Evolutionary conservation across 768 basidiomycete species (phyloP), one percentile per base, ranked within the genome.

Genomic region (Boletus barrowsii): DNA sequence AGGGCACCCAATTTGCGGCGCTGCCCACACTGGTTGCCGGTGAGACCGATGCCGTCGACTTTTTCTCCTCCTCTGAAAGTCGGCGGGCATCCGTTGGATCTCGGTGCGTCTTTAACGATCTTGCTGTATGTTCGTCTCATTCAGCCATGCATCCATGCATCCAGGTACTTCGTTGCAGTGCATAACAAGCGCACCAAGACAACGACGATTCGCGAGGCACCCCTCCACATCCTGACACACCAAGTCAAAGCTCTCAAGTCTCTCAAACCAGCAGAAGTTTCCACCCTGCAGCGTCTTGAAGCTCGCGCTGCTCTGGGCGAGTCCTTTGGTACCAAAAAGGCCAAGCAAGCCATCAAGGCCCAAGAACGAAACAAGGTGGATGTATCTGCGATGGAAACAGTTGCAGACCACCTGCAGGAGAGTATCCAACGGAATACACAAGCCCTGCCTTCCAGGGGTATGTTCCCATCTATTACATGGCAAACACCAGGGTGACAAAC

Each of bases 261-360:
- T 33, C 74, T 84, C 37, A 69, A 77, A 17, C 74, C 81, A 14
- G 71, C 79, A 5, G 72, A 76, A 13, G 79, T 79, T 9, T 79
- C 83, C 15, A 70, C 75, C 75, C 73, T 81, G 46, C 61, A 76
- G 44, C 80, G 84, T 54, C 73, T 79, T 39, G 79, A 85, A 47
- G 87, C 86, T 15, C 80, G 86, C 40, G 89, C 82, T 51, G 77
- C 82, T n/a, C 81, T 99, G 2, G 94, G 96, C 32, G 87, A 93
- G 68, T 83, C 89, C 1, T 99, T 99, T 59, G 96, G 96, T 20
- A 96, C 94, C 24, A 91, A 93, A 74, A 98, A 97, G 68, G 92
- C 93, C 42, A 88, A 92, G 69, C 82, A 83, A 10, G 85, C 83
- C 29, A 94, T 98, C 65, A 82, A 82, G 49, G 88, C 93, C 5